These are phyloP conservation scores for Xylaria arbuscula DNA, from an alignment of 2,329 filamentous ascomycete species.

Conservation along the genomic window DNA sequence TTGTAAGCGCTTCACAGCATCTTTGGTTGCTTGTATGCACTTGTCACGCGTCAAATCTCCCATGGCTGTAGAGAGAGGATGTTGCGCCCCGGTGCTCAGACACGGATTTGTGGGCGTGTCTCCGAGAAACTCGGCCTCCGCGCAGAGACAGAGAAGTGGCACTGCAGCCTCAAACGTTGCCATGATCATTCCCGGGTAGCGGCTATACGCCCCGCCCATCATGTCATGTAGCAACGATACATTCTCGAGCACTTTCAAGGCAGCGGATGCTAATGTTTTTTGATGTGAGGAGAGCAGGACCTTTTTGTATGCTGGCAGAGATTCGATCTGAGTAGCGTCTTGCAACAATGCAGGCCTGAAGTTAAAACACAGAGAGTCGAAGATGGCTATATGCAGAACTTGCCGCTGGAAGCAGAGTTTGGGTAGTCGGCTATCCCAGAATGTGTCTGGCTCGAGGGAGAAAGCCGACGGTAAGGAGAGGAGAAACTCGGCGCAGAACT, in stretches of 20 bases:
- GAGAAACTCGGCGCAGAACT: conserved; percentile 35
- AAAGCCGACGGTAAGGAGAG: conserved; percentile 29
- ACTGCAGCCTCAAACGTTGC: conserved; percentile 38
- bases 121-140: not conserved
- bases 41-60: not conserved
- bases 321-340: not conserved
- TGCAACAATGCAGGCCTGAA: conserved; percentile 33
- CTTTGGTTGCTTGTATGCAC: conserved; percentile 3
- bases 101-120: not conserved
- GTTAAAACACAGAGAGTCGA: conserved; percentile 38
- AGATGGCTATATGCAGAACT: conserved; percentile 35
- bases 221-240: conserved; percentile 30
- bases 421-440: conserved; percentile 31
- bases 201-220: conserved; percentile 29
- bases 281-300: conserved; percentile 30
- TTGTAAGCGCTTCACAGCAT: not conserved
- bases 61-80: not conserved
- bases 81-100: not conserved
- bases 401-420: conserved; percentile 36
- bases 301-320: conserved; percentile 33
- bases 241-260: conserved; percentile 26
- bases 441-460: conserved; percentile 26
- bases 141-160: conserved; percentile 14
- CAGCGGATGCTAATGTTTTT: conserved; percentile 28
- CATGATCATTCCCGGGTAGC: conserved; percentile 29